Percentiles rank a stretch among this genome's conserved stretches.
Evolutionary conservation across 1,284 basidiomycete species (phyloP).

Genomic region (Xerocomus subilludens): DNA sequence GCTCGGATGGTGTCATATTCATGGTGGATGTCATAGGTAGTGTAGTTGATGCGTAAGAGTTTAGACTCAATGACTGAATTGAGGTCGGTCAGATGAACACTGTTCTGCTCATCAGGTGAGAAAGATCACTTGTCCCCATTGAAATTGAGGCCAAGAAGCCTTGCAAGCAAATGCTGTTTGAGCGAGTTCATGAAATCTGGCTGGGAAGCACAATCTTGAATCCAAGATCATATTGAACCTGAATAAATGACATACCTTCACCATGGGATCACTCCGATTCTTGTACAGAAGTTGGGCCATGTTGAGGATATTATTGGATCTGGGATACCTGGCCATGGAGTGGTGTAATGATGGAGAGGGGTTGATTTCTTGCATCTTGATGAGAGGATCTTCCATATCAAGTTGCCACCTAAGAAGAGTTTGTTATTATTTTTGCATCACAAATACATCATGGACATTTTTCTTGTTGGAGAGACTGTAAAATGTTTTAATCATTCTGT

Average conservation of each 20-base stretch:
- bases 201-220: neutral
- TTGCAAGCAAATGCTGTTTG: slow-evolving; percentile 35
- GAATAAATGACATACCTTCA: slow-evolving; percentile 18
- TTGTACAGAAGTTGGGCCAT: no score
- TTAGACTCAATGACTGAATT: slow-evolving; percentile 18
- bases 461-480: slow-evolving; percentile 17
- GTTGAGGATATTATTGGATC: neutral
- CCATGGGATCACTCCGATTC: slow-evolving; percentile 32
- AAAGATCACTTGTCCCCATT: slow-evolving; percentile 30
- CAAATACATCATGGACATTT: neutral
- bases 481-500: slow-evolving; percentile 6
- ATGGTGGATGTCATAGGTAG: slow-evolving; percentile 22
- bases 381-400: no score
- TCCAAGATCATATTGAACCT: neutral
- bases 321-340: neutral
- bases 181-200: slow-evolving; percentile 2
- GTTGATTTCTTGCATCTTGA: neutral
- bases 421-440: no score
- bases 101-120: neutral
- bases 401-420: no score
- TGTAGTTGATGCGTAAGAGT: slow-evolving; percentile 20
- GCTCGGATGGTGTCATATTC: slow-evolving; percentile 38
- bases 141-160: slow-evolving; percentile 23
- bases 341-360: neutral
- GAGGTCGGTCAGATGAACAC: slow-evolving; percentile 1